Base-by-base conservation (phyloP, 139 green algal species). In the Picochlorum costavermella region DNA sequence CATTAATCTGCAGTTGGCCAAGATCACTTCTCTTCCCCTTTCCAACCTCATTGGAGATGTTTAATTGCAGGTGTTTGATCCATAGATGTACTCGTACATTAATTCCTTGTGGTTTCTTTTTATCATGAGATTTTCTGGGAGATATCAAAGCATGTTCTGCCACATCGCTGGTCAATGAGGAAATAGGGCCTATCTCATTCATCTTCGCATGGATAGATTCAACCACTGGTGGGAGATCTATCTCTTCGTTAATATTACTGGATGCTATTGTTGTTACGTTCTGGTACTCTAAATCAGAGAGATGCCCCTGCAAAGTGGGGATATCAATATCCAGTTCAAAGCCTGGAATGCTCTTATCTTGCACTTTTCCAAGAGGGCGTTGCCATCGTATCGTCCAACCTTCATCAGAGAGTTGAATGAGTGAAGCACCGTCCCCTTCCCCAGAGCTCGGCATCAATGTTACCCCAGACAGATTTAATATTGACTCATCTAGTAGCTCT, bases 211-310 rank as follows among this genome's bases (percentile, higher is more conserved):
- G 31, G 49, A 75, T 43, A 36, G 36, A 63, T 9, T 56, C 26
- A 13, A 26, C 64, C 29, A 23, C 50, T 20, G 37, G 14, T 3
- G 67, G 56, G 6, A 71, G 13, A 14, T 12, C 26, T 13, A 61
- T 33, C 2, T 29, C 2, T 60, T 80, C 68, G 1, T 45, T 37
- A 25, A 95, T 77, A 68, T 95, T 95, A 67, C 57, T 51, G 0
- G 67, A 60, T 1, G 87, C 67, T 8, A 93, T 74, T 5, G 68
- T 75, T 12, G 86, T 86, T 31, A 90, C 78, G 20, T 77, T 64
- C 14, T 67, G 55, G 66, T 94, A 96, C 67, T 96, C 87, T 0
- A 12, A 55, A 56, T 95, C 84, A 2, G 64, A 77, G 6, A 94
- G 55, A 2, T 56, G 61, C 0, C 80, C 75, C 12, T 67, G 68